A percentile compares a stretch with the other conserved stretches of the same genome.
Conservation (phyloP, 1,284 basidiomycete genomes). For the Cryptococcus depauperatus region DNA sequence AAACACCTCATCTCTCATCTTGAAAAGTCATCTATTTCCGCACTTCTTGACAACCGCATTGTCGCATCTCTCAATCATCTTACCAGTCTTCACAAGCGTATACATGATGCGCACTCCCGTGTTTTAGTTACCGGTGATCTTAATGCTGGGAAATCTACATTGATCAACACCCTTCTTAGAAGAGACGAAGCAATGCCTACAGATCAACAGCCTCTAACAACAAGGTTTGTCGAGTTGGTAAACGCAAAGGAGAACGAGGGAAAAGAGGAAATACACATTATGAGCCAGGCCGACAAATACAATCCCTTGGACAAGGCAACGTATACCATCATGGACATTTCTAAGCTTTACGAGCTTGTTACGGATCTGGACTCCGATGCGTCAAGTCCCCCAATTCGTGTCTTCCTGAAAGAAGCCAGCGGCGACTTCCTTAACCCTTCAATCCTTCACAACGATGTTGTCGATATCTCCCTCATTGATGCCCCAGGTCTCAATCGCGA, state of each 20-base stretch:
- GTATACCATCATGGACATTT: conserved; percentile 60
- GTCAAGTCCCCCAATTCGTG: conserved; percentile 61
- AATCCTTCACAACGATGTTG: conserved; percentile 88
- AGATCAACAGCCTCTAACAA: conserved; percentile 97
- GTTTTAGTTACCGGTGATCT: conserved; percentile 98
- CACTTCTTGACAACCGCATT: conserved; percentile 81
- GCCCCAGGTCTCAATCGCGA: conserved; percentile 97
- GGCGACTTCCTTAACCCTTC: conserved; percentile 65
- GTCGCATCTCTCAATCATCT: conserved; percentile 70
- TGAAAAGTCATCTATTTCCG: conserved; percentile 86
- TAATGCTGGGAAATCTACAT: conserved; percentile 97
- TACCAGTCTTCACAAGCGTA: conserved; percentile 72
- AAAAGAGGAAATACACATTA: conserved; percentile 42
- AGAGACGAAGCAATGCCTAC: conserved; percentile 82
- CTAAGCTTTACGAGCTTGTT: conserved; percentile 72
- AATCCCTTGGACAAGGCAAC: conserved; percentile 64
- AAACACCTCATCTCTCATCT: conserved; percentile 79
- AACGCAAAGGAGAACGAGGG: conserved; percentile 73
- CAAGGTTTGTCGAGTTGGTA: conserved; percentile 94
- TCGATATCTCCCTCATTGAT: conserved; percentile 97
- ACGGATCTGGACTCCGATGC: conserved; percentile 62
- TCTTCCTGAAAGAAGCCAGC: conserved; percentile 64
- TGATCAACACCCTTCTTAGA: conserved; percentile 87
- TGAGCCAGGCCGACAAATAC: conserved; percentile 57
- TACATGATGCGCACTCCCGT: conserved; percentile 87